These are phyloP conservation scores for Starmerella scarabaei DNA, from an alignment of 805 yeast genomes.

Conservation along the genomic window DNA sequence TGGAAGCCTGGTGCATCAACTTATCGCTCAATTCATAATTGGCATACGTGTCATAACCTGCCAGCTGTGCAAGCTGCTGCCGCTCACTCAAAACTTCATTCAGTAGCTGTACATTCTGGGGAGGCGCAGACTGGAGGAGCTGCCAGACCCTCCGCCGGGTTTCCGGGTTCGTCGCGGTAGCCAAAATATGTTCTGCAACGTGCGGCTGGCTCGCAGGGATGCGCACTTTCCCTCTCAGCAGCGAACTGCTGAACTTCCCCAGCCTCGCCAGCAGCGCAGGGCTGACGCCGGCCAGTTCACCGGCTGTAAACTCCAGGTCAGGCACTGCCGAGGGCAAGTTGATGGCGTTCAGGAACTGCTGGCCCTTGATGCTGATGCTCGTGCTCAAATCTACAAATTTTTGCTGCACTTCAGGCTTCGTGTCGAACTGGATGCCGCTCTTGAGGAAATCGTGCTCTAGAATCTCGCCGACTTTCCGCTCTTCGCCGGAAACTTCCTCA, in stretches of 20 bases:
- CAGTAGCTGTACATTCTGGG: slow-evolving; percentile 47
- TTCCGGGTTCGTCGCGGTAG: slow-evolving; percentile 41
- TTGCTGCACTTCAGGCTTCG: slow-evolving; percentile 40
- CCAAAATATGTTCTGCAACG: slow-evolving; percentile 50
- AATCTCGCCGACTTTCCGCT: slow-evolving; percentile 66
- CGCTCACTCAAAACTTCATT: slow-evolving; percentile 51
- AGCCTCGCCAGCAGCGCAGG: slow-evolving; percentile 24
- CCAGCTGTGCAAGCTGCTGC: slow-evolving; percentile 53
- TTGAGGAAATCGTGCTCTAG: slow-evolving; percentile 74
- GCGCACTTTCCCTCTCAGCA: slow-evolving; percentile 1
- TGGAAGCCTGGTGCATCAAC: slow-evolving; percentile 72
- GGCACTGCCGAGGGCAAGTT: slow-evolving; percentile 17
- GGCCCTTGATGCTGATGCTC: slow-evolving; percentile 67
- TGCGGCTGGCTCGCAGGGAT: slow-evolving; percentile 22
- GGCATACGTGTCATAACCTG: slow-evolving; percentile 59
- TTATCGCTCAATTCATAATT: slow-evolving; percentile 77
- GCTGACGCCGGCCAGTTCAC: slow-evolving; percentile 26
- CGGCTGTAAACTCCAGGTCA: slow-evolving; percentile 10
- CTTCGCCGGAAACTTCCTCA: slow-evolving; percentile 52
- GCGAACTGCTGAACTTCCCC: background rate
- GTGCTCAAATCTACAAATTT: slow-evolving; percentile 64
- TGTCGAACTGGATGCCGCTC: slow-evolving; percentile 73
- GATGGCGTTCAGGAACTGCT: slow-evolving; percentile 47
- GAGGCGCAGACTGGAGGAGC: slow-evolving; percentile 52
- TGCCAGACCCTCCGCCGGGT: slow-evolving; percentile 64